Evolutionary conservation across 805 yeast genomes (phyloP), one percentile per base, ranked within the genome.

Genomic region (Cyberlindnera saturnus): DNA sequence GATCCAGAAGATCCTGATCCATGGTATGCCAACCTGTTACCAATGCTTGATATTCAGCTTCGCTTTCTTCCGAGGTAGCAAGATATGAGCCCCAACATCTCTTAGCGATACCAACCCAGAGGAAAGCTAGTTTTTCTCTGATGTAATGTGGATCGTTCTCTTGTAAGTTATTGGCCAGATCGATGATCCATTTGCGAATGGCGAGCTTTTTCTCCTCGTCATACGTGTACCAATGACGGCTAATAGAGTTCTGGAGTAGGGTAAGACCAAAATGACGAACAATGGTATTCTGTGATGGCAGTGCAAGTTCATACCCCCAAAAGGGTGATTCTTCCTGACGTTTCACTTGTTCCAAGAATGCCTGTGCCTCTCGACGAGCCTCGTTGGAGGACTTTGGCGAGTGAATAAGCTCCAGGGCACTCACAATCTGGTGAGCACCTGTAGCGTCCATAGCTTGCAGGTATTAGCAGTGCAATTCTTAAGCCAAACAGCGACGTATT

Each of bases 41-140:
- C 29, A 74, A 64, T 41, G 79, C 81, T 42, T 72, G 70, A n/a
- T 70, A 81, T 5, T 65, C 64, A 3, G 66, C 54, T 43, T 55
- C 57, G 11, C 51, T 58, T n/a, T 50, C 50, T 17, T 60, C 66
- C 30, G 53, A 56, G 3, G 49, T 43, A 10, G 63, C 71, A n/a
- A 85, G 63, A 46, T 75, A 79, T 32, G 77, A 70, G 15, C 97
- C 96, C 99, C 99, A 93, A 28, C 81, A 74, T 44, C 96, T 73
- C 58, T 93, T 93, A 10, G 96, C 95, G 7, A 93, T 70, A 34
- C 86, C 82, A 0, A 86, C 96, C 97, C 98, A 90, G 20, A 93
- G 65, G 50, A 78, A 83, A 13, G 97, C 95, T 34, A 90, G 59
- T 63, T 93, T 93, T 59, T 90, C 98, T 57, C 82, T 86, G 44